Conservation (phyloP, 495 filamentous ascomycete species). For the Aspergillus olivimuriae region DNA sequence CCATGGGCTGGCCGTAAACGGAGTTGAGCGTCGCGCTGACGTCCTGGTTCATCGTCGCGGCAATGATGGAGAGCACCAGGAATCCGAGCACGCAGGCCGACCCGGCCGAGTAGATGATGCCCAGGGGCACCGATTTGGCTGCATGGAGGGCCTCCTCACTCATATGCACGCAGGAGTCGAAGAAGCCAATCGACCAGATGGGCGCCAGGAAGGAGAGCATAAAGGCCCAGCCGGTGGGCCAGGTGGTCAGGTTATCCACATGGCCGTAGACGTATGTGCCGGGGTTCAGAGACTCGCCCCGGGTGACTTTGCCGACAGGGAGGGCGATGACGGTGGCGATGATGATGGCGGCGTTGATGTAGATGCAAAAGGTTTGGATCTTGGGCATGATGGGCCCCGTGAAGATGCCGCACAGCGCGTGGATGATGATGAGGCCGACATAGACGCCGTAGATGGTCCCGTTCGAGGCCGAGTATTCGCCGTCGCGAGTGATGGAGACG, state of each 20-base stretch:
- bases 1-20: slow-evolving; percentile 41
- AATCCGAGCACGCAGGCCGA: slow-evolving; percentile 45
- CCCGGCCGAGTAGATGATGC: slow-evolving; percentile 42
- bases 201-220: slow-evolving; percentile 55
- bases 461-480: slow-evolving; percentile 53
- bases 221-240: slow-evolving; percentile 54
- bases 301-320: slow-evolving; percentile 46
- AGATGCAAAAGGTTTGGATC: slow-evolving; percentile 58
- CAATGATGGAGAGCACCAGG: slow-evolving; percentile 45
- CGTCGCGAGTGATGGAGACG: slow-evolving; percentile 58
- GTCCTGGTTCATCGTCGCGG: slow-evolving; percentile 33
- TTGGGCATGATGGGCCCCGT: slow-evolving; percentile 56
- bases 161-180: slow-evolving; percentile 50
- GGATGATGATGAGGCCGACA: slow-evolving; percentile 48
- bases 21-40: slow-evolving; percentile 26
- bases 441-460: slow-evolving; percentile 60
- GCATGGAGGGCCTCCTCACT: slow-evolving; percentile 57
- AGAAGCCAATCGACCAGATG: slow-evolving; percentile 57
- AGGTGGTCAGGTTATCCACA: slow-evolving; percentile 48
- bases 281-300: slow-evolving; percentile 27
- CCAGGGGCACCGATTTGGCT: slow-evolving; percentile 52
- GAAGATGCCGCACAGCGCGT: slow-evolving; percentile 52
- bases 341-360: slow-evolving; percentile 58
- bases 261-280: slow-evolving; percentile 34
- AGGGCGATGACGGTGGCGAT: slow-evolving; percentile 59